A percentile compares a stretch with the other conserved stretches of the same genome.
Evolutionary conservation across 805 yeast genomes (phyloP).

Genomic region (Ogataea paradorogensis): DNA sequence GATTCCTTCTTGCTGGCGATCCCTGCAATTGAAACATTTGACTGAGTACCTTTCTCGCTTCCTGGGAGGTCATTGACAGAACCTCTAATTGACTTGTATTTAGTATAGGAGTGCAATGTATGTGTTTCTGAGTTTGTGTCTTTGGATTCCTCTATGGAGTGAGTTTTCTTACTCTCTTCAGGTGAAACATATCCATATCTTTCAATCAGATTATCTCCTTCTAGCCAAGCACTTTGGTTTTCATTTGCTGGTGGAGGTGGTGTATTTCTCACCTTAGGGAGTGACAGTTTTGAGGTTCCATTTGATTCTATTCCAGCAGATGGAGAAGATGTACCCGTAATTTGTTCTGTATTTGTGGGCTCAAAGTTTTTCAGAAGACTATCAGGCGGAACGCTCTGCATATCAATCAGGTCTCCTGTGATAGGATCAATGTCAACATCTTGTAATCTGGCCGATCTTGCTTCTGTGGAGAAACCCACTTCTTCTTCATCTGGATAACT

Average conservation of each 20-base stretch:
- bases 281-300: conserved; percentile 8
- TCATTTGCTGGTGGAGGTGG: not conserved
- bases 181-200: conserved; percentile 25
- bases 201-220: conserved; percentile 21
- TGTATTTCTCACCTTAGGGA: conserved; percentile 20
- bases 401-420: not conserved
- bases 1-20: conserved; percentile 22
- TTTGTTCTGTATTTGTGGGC: not conserved
- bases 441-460: not conserved
- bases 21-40: conserved; percentile 21
- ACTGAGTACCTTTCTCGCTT: conserved; percentile 10
- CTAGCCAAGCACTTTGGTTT: conserved; percentile 23
- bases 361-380: not conserved
- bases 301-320: conserved; percentile 6
- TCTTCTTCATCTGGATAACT: conserved; percentile 15
- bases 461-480: not conserved
- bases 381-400: not conserved
- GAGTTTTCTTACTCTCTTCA: conserved; percentile 1
- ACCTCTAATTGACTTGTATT: conserved; percentile 1
- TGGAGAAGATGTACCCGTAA: not conserved
- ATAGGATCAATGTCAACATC: not conserved
- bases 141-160: not conserved
- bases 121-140: conserved; percentile 8
- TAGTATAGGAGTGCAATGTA: conserved; percentile 8
- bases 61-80: not conserved